Conservation (phyloP, 305 asterid genomes). For the Andrographis paniculata region DNA sequence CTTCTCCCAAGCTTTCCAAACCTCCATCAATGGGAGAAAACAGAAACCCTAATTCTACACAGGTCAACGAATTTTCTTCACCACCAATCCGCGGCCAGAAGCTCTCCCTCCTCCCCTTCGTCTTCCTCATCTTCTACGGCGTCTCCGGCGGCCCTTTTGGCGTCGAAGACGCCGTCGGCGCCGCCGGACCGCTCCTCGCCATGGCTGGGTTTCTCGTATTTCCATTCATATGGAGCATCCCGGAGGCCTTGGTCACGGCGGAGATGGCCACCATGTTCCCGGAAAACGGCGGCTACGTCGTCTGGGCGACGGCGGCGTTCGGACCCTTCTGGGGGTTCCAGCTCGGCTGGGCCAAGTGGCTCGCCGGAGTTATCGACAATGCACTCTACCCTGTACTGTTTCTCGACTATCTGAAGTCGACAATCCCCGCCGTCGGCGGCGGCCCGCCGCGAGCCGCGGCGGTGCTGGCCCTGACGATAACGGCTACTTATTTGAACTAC, state of each 20-base stretch:
- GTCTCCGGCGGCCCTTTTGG: slow-evolving; percentile 83
- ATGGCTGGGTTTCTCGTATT: not conserved
- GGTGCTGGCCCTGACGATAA: slow-evolving; percentile 31
- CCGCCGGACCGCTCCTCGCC: not conserved
- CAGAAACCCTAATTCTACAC: too few relatives aligned
- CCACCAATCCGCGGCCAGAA: too few relatives aligned
- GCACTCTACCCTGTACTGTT: slow-evolving; percentile 67
- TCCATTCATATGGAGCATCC: not conserved
- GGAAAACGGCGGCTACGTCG: not conserved
- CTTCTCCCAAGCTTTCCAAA: too few relatives aligned
- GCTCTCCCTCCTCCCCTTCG: too few relatives aligned
- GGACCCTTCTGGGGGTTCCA: not conserved
- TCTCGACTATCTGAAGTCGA: slow-evolving; percentile 57
- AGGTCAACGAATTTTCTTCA: too few relatives aligned
- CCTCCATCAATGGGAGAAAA: too few relatives aligned
- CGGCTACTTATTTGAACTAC: slow-evolving; percentile 49
- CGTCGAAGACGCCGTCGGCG: not conserved
- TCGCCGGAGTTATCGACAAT: slow-evolving; percentile 67
- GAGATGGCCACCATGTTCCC: not conserved
- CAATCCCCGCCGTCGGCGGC: slow-evolving; percentile 36
- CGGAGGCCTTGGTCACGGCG: not conserved
- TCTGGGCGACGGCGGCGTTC: not conserved
- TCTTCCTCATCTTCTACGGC: slow-evolving; percentile 58
- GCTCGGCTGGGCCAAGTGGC: slow-evolving; percentile 21
- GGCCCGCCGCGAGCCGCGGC: slow-evolving; percentile 44